Conservation (phyloP, 108 stramenopile species). For the Fragilaria crotonensis region DNA sequence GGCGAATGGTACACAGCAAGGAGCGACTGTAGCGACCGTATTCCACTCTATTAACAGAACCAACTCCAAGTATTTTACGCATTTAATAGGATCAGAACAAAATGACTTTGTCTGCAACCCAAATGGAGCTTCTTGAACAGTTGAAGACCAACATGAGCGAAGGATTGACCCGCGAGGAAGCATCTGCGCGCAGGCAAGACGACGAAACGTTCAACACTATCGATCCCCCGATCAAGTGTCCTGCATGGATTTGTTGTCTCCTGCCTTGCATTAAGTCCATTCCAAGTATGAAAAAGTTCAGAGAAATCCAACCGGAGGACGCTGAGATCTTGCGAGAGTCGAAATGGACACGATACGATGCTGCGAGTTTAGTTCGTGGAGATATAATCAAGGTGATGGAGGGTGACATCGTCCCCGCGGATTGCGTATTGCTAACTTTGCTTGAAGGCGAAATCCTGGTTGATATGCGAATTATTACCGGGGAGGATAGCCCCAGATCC, state of each 20-base stretch:
- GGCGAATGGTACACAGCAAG: too few relatives aligned
- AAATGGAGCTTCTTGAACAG: slow-evolving; percentile 21
- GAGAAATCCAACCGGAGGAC: slow-evolving; percentile 65
- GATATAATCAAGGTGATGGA: slow-evolving; percentile 76
- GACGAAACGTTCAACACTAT: slow-evolving; percentile 46
- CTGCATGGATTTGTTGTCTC: slow-evolving; percentile 72
- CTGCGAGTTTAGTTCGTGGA: slow-evolving; percentile 55
- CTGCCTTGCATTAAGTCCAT: slow-evolving; percentile 79
- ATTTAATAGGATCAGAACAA: too few relatives aligned
- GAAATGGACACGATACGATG: slow-evolving; percentile 80
- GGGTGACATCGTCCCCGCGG: slow-evolving; percentile 79
- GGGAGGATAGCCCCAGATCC: slow-evolving; percentile 44
- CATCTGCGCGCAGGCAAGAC: slow-evolving; percentile 39
- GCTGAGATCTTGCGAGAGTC: slow-evolving; percentile 72
- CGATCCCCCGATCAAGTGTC: slow-evolving; percentile 65
- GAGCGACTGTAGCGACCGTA: too few relatives aligned
- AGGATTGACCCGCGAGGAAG: slow-evolving; percentile 59
- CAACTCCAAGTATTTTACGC: too few relatives aligned
- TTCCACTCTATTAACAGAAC: too few relatives aligned
- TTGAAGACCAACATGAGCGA: slow-evolving; percentile 16
- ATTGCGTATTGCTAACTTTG: slow-evolving; percentile 51
- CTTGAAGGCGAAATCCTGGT: slow-evolving; percentile 55
- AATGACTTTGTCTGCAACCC: slow-evolving; percentile 17
- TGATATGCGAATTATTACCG: slow-evolving; percentile 58
- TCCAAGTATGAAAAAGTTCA: slow-evolving; percentile 72